Evolutionary conservation across 768 basidiomycete species (phyloP), one percentile per base, ranked within the genome.

Genomic region (Termitomyces sp.): DNA sequence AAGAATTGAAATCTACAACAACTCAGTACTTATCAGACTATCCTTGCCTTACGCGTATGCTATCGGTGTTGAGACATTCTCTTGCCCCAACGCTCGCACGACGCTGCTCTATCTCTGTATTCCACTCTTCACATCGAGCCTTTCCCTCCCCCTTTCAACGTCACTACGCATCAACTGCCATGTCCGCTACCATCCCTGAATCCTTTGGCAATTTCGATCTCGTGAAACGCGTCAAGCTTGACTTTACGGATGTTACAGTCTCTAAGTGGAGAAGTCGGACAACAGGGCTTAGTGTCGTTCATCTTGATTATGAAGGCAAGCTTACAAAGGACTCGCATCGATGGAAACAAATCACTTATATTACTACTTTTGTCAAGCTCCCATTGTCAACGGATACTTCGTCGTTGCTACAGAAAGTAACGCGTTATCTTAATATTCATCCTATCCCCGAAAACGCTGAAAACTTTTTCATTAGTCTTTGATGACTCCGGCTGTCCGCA

Each of bases 401-500:
- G 89, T 90, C 38, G 86, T 96, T 42, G 85, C 84, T 20, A 96
- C 95, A 17, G 95, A 97, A 79, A 96, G 94, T 93, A 69, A 38
- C 72, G 6, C 54, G 2, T 46, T 46, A 17, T 40, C 15, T 51
- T 51, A 4, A 51, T 10, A 20, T 20, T 34, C 36, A 43, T 34
- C 25, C 31, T 38, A 49, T 57, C 48, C 25, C 25, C 25, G 25
- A 25, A 25, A 25, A 25, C 47, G 12, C 57, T 65, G 56, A 49
- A 29, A 60, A 20, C 12, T 11, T 38, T 7, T 29, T 25, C 59
- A 36, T 6, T 45, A 96, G 94, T 96, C 71, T 96, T 97, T 75
- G 82, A 96, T 75, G 96, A 97, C 70, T 90, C 87, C 54, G 96
- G 96, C 60, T 91, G 96, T 68, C 96, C 96, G 3, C 96, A 98